phyloP scores from a whole-genome alignment of 129 eudicot species.

The Oenanthe sinensis region DNA sequence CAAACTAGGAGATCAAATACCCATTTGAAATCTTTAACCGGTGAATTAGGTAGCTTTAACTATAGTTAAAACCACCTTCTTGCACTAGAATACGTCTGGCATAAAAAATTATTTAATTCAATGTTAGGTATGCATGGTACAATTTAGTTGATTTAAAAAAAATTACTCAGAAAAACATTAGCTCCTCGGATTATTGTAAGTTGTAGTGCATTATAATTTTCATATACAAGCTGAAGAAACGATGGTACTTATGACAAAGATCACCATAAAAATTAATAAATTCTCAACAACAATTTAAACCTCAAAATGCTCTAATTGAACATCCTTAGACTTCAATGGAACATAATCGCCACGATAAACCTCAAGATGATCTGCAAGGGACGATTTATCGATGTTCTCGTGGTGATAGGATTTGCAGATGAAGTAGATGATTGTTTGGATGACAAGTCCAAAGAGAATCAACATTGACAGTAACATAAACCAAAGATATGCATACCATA shows the following conservation, averaged over 20 bases:
- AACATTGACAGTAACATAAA: neutral
- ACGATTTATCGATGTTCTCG: slow-evolving; percentile 17
- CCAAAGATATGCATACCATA: neutral
- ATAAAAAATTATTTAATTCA: too few relatives aligned
- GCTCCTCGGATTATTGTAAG: neutral
- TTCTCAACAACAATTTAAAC: neutral
- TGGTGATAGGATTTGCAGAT: slow-evolving; percentile 23
- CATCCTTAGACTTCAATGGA: slow-evolving; percentile 18
- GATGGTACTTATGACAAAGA: neutral
- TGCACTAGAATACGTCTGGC: too few relatives aligned
- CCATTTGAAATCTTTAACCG: too few relatives aligned
- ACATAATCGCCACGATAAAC: slow-evolving; percentile 19
- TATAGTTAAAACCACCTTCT: too few relatives aligned
- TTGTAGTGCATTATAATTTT: neutral
- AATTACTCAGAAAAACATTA: neutral
- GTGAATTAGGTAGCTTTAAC: neutral
- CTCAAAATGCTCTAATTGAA: slow-evolving; percentile 6
- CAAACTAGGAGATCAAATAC: too few relatives aligned
- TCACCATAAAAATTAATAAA: neutral
- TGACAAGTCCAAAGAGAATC: slow-evolving; percentile 4
- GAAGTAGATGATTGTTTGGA: slow-evolving; percentile 21
- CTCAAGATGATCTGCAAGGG: slow-evolving; percentile 19
- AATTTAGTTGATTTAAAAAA: neutral
- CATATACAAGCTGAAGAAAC: neutral
- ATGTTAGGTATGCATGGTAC: neutral